Base-by-base conservation (phyloP, 2,329 filamentous ascomycete species). In the Lecanosticta acicola region DNA sequence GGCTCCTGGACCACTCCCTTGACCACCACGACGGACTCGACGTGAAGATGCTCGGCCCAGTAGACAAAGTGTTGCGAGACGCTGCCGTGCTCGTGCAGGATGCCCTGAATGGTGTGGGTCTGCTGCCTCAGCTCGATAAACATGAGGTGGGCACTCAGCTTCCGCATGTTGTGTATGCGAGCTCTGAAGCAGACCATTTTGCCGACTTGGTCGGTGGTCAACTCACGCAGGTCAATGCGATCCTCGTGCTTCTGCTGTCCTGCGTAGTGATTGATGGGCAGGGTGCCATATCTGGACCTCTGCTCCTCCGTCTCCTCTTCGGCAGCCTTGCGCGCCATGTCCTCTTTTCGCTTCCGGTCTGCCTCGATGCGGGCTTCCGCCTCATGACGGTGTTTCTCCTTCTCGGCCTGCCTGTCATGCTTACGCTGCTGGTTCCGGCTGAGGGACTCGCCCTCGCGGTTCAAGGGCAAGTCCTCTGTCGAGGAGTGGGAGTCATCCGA, bases 121-220 rank as follows among this genome's bases (percentile, higher is more conserved):
- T 90, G 85, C 68, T 95, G 87, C 45, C 90, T 83, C 62, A 95
- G 84, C 48, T 94, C 78, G 35, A 95, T 71, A 66, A 95, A 95
- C 59, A 88, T 86, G 26, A 95, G 74, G 56, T 85, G 84, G 57
- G 86, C 78, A 62, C 87, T 91, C 71, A 95, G 78, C 57, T 84
- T 84, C 38, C 90, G 81, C 48, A 93, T 76, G 46, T 89, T 87
- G 65, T 91, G 85, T 16, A 93, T 72, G 26, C 87, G 77, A 29
- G 83, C 84, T 33, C 80, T 79, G 68, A 90, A 88, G 45, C 71
- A 68, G 40, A 88, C 73, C 52, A 77, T 71, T 56, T 81, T 69
- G 26, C 81, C 83, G 16, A 75, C 71, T 47, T 75, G 68, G n/a
- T 69, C 67, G 3, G 68, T 62, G 4, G 70, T 72, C 41, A 84